Conservation (phyloP, 2,329 filamentous ascomycete genomes). For the Fusarium verrucosum region DNA sequence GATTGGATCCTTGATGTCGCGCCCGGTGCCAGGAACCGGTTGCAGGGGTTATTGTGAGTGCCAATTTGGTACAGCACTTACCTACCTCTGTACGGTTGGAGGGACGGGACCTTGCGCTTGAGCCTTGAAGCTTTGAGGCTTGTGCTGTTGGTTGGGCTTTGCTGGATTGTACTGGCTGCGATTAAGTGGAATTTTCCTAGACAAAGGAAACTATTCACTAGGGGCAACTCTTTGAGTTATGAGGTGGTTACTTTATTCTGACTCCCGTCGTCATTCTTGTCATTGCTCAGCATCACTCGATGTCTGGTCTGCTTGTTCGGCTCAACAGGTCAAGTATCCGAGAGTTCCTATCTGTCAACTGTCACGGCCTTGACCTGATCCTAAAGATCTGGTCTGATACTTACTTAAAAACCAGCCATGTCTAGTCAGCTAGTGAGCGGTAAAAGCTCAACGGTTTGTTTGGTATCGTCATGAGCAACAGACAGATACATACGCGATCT, state of each 20-base stretch:
- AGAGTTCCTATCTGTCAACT: slow-evolving; percentile 16
- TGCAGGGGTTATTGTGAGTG: slow-evolving; percentile 31
- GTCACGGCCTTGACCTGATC: not conserved
- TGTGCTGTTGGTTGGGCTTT: not conserved
- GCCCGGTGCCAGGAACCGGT: slow-evolving; percentile 38
- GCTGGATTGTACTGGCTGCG: not conserved
- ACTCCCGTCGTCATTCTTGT: not conserved
- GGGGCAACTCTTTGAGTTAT: not conserved
- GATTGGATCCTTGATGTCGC: slow-evolving; percentile 25
- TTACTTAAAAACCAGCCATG: not conserved
- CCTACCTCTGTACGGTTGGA: no score
- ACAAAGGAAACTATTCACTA: not conserved
- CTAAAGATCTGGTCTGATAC: not conserved
- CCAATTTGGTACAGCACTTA: slow-evolving; percentile 16
- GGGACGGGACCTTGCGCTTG: not conserved
- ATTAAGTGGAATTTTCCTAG: not conserved
- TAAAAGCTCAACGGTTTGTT: not conserved
- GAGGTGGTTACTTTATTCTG: not conserved
- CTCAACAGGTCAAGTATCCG: slow-evolving; percentile 5
- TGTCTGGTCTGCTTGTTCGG: slow-evolving; percentile 2
- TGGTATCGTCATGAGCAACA: not conserved
- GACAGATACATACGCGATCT: not conserved
- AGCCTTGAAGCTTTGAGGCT: not conserved
- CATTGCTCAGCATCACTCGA: slow-evolving; percentile 8
- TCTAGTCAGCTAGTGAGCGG: not conserved